Percentiles rank a stretch among this genome's conserved stretches.
Evolutionary conservation across 345 rosid genomes (phyloP).

Genomic region (Rhodomyrtus tomentosa): DNA sequence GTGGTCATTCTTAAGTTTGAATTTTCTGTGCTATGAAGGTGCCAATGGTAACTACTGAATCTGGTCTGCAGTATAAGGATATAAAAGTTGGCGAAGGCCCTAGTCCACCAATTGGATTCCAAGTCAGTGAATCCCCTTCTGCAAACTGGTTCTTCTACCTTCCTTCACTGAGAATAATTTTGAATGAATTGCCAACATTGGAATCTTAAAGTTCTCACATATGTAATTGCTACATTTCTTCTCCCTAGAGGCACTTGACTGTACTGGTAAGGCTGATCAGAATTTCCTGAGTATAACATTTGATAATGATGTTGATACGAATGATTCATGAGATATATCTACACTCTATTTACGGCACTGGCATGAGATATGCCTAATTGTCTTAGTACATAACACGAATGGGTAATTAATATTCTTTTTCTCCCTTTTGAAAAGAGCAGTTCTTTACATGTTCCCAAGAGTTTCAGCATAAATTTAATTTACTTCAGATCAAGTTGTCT

Average conservation of each 20-base stretch:
- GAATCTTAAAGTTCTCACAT: not conserved
- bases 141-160: not conserved
- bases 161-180: not conserved
- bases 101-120: slow-evolving; percentile 81
- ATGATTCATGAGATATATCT: not conserved
- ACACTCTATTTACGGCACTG: not conserved
- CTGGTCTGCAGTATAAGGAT: slow-evolving; percentile 88
- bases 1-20: not conserved
- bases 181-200: not conserved
- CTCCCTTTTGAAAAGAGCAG: not conserved
- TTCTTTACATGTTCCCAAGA: not conserved
- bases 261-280: not conserved
- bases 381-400: not conserved
- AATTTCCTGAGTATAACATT: not conserved
- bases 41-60: slow-evolving; percentile 78
- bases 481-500: not conserved
- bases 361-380: not conserved
- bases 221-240: not conserved
- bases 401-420: not conserved
- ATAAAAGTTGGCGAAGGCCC: slow-evolving; percentile 84
- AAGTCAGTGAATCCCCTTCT: slow-evolving; percentile 24
- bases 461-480: not conserved
- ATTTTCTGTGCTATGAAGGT: slow-evolving; percentile 28
- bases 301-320: not conserved
- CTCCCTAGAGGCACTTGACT: not conserved